Base-by-base conservation (phyloP, 2,329 filamentous ascomycete genomes). In the Penicillium decumbens region DNA sequence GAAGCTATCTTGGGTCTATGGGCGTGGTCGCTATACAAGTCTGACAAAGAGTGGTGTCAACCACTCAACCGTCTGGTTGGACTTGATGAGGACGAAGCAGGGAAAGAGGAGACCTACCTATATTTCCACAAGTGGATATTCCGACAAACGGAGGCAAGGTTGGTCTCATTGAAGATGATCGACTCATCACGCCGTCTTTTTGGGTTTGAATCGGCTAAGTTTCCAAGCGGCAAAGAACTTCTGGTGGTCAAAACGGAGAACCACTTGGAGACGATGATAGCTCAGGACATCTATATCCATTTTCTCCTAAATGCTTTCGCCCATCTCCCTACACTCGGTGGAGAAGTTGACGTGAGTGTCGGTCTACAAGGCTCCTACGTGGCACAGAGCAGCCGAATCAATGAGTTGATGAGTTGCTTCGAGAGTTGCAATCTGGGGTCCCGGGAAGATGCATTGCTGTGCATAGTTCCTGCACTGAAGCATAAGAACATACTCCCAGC, bases 1-100 rank as follows among this genome's bases (percentile, higher is more conserved):
- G 68, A 70, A 49, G 66, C 67, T 0, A 50, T 70, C 0, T 30
- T 70, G 8, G 66, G 67, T 1, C 45, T 70, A 10, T 70, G 64
- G 62, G 56, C 57, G 0, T 69, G 62, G 61, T 69, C 65, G 0
- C 25, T 70, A 1, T 46, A 60, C 12, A 62, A 58, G 15, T 56
- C 56, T 0, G 41, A 61, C 15, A 4, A 55, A 7, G 43, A 53
- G 2, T 61, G 58, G 57, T 41, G 44, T 0, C 43, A 49, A 1
- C 50, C 47, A 4, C 55, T 65, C 12, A 47, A 39, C 35, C 61
- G 63, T 0, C 45, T 65, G 1, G 43, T 66, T 13, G 63, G 64
- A 1, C 30, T 66, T 10, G 54, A 27, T 7, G 46, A 50, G 13
- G 35, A 41, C 0, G 59, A 66, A 25, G 60, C 63, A 1, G 48